Evolutionary conservation across 805 yeast species (phyloP).

Genomic region (Cyberlindnera suaveolens): DNA sequence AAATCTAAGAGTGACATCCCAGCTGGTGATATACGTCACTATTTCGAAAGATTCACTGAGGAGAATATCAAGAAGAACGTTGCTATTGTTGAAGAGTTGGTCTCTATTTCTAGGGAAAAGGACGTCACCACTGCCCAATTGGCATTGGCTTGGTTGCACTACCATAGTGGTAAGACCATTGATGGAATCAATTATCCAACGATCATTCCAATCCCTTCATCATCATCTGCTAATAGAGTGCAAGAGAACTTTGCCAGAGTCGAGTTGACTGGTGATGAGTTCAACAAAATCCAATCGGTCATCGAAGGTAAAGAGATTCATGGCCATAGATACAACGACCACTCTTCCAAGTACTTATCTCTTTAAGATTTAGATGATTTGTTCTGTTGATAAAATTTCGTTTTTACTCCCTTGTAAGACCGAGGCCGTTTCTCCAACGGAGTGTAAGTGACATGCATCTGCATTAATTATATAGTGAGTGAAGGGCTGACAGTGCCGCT

Average conservation of each 20-base stretch:
- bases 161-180: slow-evolving; percentile 26
- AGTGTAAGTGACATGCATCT: no score
- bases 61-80: slow-evolving; percentile 54
- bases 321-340: slow-evolving; percentile 52
- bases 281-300: slow-evolving; percentile 34
- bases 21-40: slow-evolving; percentile 46
- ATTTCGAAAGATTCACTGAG: slow-evolving; percentile 50
- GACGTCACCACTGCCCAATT: slow-evolving; percentile 56
- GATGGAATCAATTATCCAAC: slow-evolving; percentile 35
- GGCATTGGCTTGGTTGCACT: slow-evolving; percentile 61
- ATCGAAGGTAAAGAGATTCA: slow-evolving; percentile 36
- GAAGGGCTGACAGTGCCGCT: no score
- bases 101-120: slow-evolving; percentile 39
- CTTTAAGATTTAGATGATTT: neutral
- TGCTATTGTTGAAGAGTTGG: slow-evolving; percentile 44
- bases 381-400: no score
- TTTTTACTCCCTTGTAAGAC: no score
- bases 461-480: no score
- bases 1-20: slow-evolving; percentile 42
- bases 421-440: no score
- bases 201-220: slow-evolving; percentile 78
- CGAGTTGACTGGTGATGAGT: slow-evolving; percentile 49
- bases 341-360: slow-evolving; percentile 8
- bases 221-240: slow-evolving; percentile 53
- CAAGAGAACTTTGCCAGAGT: slow-evolving; percentile 49